Conservation (phyloP, 208 protist species). For the Acanthamoeba rhysodes region DNA sequence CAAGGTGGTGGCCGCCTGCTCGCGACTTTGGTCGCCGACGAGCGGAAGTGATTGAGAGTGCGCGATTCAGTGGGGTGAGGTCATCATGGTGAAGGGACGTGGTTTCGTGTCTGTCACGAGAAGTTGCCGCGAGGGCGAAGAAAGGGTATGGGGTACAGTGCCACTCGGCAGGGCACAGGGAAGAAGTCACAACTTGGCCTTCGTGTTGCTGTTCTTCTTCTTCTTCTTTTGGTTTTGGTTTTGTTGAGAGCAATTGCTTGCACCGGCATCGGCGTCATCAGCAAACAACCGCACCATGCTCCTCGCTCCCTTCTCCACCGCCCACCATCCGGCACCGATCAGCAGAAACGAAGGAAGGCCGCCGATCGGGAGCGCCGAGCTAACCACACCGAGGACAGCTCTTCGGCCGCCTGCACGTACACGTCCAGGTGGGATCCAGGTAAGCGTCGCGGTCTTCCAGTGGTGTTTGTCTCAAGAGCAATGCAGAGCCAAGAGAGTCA, state of each 20-base stretch:
- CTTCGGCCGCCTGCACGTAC: neutral
- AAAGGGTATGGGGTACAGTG: no score
- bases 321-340: constrained; percentile 22
- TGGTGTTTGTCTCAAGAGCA: neutral
- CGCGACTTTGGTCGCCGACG: no score
- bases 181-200: neutral
- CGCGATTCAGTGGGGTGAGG: no score
- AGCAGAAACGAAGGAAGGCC: constrained; percentile 32
- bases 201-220: neutral
- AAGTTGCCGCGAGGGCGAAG: no score
- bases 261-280: neutral
- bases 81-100: no score
- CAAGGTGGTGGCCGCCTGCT: no score
- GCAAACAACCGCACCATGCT: neutral
- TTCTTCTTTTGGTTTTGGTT: neutral
- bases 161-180: no score
- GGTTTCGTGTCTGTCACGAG: no score
- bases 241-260: neutral
- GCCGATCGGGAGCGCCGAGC: constrained; percentile 13
- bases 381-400: neutral
- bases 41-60: no score
- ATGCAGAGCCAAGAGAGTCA: neutral
- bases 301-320: constrained; percentile 11
- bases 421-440: neutral
- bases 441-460: no score